A percentile compares a stretch with the other conserved stretches of the same genome.
These are phyloP conservation scores for Xylaria sp. DNA, from an alignment of 495 filamentous ascomycete species.

Conservation along the genomic window DNA sequence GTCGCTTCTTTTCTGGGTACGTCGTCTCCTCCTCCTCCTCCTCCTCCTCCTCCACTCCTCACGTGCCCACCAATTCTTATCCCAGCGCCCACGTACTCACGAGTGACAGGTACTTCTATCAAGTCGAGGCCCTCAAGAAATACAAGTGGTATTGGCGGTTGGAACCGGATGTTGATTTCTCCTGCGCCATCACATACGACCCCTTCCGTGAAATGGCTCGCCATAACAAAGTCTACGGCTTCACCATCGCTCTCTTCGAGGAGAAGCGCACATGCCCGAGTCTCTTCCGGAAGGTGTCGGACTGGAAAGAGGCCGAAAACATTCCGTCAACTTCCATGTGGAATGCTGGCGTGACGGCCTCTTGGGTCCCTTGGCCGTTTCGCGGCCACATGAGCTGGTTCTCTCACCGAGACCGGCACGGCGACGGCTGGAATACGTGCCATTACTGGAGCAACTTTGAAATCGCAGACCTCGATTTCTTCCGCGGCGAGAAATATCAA, in stretches of 20 bases:
- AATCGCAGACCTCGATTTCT: constrained; percentile 62
- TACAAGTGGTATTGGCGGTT: constrained; percentile 64
- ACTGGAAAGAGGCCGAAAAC: constrained; percentile 47
- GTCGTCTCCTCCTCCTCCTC: constrained; percentile 29
- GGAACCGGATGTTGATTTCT: constrained; percentile 59
- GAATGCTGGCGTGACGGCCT: constrained; percentile 48
- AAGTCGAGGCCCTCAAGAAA: constrained; percentile 48
- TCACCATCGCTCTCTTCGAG: constrained; percentile 59
- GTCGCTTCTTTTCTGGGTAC: constrained; percentile 95
- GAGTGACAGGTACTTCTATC: constrained; percentile 64
- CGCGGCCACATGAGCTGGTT: constrained; percentile 46
- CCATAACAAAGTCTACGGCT: constrained; percentile 60
- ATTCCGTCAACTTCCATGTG: constrained; percentile 44
- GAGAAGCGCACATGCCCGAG: constrained; percentile 55
- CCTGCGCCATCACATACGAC: constrained; percentile 62
- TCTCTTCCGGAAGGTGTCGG: constrained; percentile 56
- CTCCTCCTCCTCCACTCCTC: constrained; percentile 18
- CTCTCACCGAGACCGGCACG: constrained; percentile 44
- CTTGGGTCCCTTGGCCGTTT: constrained; percentile 51
- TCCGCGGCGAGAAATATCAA: constrained; percentile 55
- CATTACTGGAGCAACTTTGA: constrained; percentile 68
- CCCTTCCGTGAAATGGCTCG: constrained; percentile 62
- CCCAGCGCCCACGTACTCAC: background rate
- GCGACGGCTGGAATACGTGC: constrained; percentile 58
- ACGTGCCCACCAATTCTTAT: background rate